Evolutionary conservation across 1,139 yeast species (phyloP).

Genomic region (Ashbya aceris): DNA sequence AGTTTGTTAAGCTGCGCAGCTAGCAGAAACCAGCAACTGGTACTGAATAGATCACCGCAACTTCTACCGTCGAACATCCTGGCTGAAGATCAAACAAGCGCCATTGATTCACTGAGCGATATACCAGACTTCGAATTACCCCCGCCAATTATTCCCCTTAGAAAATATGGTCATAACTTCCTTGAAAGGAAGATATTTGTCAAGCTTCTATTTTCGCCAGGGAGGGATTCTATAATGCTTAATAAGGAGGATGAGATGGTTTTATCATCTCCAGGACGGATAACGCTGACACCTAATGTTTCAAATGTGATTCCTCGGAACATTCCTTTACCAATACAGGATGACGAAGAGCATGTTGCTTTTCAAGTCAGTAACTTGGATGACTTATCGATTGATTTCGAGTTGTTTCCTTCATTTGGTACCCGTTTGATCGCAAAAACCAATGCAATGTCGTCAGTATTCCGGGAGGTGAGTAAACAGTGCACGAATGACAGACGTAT

Average conservation of each 20-base stretch:
- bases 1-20: slow-evolving; percentile 38
- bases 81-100: slow-evolving; percentile 7
- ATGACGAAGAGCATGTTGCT: slow-evolving; percentile 55
- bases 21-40: slow-evolving; percentile 9
- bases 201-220: slow-evolving; percentile 61
- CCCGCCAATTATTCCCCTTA: slow-evolving; percentile 88
- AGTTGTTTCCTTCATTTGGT: slow-evolving; percentile 89
- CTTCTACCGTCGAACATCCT: slow-evolving; percentile 13
- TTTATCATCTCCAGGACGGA: slow-evolving; percentile 46
- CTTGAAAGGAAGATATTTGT: slow-evolving; percentile 80
- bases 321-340: slow-evolving; percentile 56
- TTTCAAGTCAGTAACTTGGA: slow-evolving; percentile 81
- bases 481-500: slow-evolving; percentile 32
- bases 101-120: slow-evolving; percentile 27
- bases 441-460: slow-evolving; percentile 54
- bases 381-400: slow-evolving; percentile 76
- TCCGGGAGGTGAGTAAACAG: slow-evolving; percentile 33
- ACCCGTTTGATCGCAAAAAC: slow-evolving; percentile 86
- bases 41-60: slow-evolving; percentile 10
- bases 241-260: slow-evolving; percentile 37
- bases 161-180: slow-evolving; percentile 93
- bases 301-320: slow-evolving; percentile 81
- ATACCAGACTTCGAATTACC: slow-evolving; percentile 90
- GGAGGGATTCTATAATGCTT: slow-evolving; percentile 47
- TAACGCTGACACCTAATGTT: slow-evolving; percentile 65